Percentiles rank a stretch among this genome's conserved stretches.
Conservation (phyloP, 2,329 filamentous ascomycete species). For the Colletotrichum sp. region DNA sequence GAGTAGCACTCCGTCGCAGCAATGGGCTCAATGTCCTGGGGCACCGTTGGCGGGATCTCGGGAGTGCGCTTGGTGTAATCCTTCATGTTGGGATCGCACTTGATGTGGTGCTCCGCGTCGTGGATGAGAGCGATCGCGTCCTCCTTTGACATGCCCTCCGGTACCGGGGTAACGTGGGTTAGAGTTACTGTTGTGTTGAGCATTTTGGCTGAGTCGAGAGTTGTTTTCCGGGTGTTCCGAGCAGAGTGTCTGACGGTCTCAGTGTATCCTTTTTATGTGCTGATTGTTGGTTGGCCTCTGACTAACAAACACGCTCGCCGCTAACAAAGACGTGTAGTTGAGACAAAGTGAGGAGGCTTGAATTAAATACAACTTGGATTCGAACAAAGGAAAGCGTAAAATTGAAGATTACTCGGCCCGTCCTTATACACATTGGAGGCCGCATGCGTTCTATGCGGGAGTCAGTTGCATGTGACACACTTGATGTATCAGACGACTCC, state of each 20-base stretch:
- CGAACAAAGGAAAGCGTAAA: not conserved
- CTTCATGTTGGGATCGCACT: conserved; percentile 57
- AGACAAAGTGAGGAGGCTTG: not conserved
- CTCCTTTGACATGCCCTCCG: conserved; percentile 36
- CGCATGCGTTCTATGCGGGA: not conserved
- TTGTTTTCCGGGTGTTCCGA: not conserved
- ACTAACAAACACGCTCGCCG: not conserved
- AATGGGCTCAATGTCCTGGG: conserved; percentile 29
- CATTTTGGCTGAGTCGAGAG: conserved; percentile 30
- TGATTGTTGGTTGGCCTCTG: not conserved
- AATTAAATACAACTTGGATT: not conserved
- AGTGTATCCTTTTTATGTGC: not conserved
- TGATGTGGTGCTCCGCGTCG: conserved; percentile 56
- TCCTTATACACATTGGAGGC: not conserved
- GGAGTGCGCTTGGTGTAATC: conserved; percentile 35
- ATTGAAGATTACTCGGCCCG: not conserved
- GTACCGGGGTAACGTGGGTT: conserved; percentile 48
- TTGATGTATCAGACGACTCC: conserved; percentile 12
- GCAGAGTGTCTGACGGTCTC: not conserved
- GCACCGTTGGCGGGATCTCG: conserved; percentile 31
- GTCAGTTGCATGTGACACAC: conserved; percentile 15
- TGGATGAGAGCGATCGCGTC: conserved; percentile 53
- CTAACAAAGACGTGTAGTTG: not conserved
- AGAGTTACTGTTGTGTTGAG: conserved; percentile 49
- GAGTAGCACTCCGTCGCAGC: conserved; percentile 44